Evolutionary conservation across 2,329 filamentous ascomycete genomes (phyloP), one percentile per base, ranked within the genome.

Genomic region (Talaromyces sp.): DNA sequence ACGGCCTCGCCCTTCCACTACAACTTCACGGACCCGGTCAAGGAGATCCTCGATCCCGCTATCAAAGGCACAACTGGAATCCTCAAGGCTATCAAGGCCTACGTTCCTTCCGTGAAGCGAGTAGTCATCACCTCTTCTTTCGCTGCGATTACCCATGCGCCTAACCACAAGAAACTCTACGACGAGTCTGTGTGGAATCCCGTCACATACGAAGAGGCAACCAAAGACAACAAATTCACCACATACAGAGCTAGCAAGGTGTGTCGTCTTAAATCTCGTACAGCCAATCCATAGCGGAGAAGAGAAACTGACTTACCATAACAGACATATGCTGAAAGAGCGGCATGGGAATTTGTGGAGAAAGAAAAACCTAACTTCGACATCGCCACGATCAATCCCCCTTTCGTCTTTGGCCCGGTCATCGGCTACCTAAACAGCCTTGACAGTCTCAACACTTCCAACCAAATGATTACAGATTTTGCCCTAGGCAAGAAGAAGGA

Each of bases 1-100:
- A 89, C 87, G 5, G 87, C 88, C 2, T 86, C 83, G 0, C 89
- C 89, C 0, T 92, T 89, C 75, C 86, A 89, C 65, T 82, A 85
- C 69, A 87, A 87, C 35, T 84, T 94, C 57, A 61, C 89, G 36
- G 81, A 86, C 63, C 85, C 89, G 17, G 80, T 93, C 62, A 84
- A 87, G 66, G 77, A 78, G 60, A 75, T 85, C 31, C 71, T 85
- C 36, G 83, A 85, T 62, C 82, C 83, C 13, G 84, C 84, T 9
- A 75, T 86, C 61, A 84, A 85, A 63, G 84, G 84, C 55, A 87
- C 84, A 0, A 84, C 81, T 0, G 83, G 83, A 11, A 82, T 87
- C 53, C 69, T 87, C 61, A 84, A 82, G 63, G 81, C 81, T 1
- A 81, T 86, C 69, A 85, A 85, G 70, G 80, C 81, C 64, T 75